A percentile compares a stretch with the other conserved stretches of the same genome.
phyloP scores from a whole-genome alignment of 1,284 basidiomycete species.

The Ustilago cynodontis region DNA sequence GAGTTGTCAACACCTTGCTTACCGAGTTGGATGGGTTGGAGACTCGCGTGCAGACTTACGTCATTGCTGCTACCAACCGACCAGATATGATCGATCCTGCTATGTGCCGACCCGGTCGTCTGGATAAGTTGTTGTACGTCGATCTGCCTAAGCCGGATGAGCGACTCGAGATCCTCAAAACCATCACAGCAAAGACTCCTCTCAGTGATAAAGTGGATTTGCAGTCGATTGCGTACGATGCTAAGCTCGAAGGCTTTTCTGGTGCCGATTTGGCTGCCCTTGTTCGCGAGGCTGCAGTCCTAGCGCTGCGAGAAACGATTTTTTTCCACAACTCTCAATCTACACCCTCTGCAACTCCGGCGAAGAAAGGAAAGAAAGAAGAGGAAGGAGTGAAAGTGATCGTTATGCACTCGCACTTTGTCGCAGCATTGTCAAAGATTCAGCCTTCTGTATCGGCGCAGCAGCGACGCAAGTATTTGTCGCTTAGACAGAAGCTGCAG shows the following conservation, averaged over 20 bases:
- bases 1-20: slow-evolving; percentile 96
- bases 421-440: slow-evolving; percentile 82
- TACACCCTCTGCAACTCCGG: not conserved
- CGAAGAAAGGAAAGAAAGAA: slow-evolving; percentile 17
- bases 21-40: slow-evolving; percentile 97
- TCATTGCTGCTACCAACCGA: slow-evolving; percentile 96
- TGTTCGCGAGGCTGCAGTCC: slow-evolving; percentile 80
- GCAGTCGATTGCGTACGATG: slow-evolving; percentile 52
- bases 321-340: slow-evolving; percentile 38
- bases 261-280: slow-evolving; percentile 68
- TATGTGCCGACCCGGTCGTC: slow-evolving; percentile 94
- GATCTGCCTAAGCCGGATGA: slow-evolving; percentile 85
- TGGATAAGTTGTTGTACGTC: slow-evolving; percentile 96
- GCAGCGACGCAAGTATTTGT: slow-evolving; percentile 82
- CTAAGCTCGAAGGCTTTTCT: slow-evolving; percentile 61
- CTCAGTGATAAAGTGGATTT: slow-evolving; percentile 73
- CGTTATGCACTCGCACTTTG: slow-evolving; percentile 78
- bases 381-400: slow-evolving; percentile 30
- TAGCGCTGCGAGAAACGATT: slow-evolving; percentile 77
- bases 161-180: slow-evolving; percentile 80
- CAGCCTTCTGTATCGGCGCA: slow-evolving; percentile 84
- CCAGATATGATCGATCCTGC: slow-evolving; percentile 99
- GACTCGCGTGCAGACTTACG: slow-evolving; percentile 86
- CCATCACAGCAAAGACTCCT: slow-evolving; percentile 80
- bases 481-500: slow-evolving; percentile 41